phyloP scores from a whole-genome alignment of 176 grass and related monocot genomes.

The Eragrostis nindensis region DNA sequence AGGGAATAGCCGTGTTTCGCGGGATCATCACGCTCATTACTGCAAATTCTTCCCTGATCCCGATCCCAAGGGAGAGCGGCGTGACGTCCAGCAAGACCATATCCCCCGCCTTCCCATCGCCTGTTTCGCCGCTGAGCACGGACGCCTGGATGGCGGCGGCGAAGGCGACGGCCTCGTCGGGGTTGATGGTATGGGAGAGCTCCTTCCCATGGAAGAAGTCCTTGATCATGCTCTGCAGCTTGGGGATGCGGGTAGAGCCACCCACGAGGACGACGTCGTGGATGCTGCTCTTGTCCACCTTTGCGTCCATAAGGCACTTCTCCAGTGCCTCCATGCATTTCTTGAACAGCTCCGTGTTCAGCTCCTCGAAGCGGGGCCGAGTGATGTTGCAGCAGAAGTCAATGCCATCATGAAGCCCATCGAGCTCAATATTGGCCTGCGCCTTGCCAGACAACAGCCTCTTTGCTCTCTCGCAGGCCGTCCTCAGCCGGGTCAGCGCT shows the following conservation, averaged over 20 bases:
- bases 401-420: slow-evolving; percentile 34
- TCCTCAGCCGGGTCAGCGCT: slow-evolving; percentile 35
- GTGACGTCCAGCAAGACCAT: slow-evolving; percentile 41
- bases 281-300: slow-evolving; percentile 44
- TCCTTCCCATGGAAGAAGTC: slow-evolving; percentile 55
- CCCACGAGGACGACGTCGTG: slow-evolving; percentile 56
- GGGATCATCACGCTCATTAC: slow-evolving; percentile 57
- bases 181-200: slow-evolving; percentile 54
- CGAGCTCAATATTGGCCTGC: slow-evolving; percentile 52
- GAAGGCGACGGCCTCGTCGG: slow-evolving; percentile 52
- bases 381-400: slow-evolving; percentile 43
- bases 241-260: slow-evolving; percentile 58
- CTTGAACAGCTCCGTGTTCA: slow-evolving; percentile 51
- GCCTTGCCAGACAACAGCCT: slow-evolving; percentile 46
- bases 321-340: slow-evolving; percentile 47
- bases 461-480: slow-evolving; percentile 61
- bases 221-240: slow-evolving; percentile 38
- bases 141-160: slow-evolving; percentile 56
- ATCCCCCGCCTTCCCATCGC: slow-evolving; percentile 22
- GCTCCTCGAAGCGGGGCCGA: slow-evolving; percentile 45
- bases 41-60: too few species aligned
- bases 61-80: slow-evolving; percentile 45
- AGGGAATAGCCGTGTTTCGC: slow-evolving; percentile 55
- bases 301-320: slow-evolving; percentile 48
- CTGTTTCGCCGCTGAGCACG: slow-evolving; percentile 29